Evolutionary conservation across 768 basidiomycete species (phyloP), one percentile per base, ranked within the genome.

Genomic region (Phallus indusiatus): DNA sequence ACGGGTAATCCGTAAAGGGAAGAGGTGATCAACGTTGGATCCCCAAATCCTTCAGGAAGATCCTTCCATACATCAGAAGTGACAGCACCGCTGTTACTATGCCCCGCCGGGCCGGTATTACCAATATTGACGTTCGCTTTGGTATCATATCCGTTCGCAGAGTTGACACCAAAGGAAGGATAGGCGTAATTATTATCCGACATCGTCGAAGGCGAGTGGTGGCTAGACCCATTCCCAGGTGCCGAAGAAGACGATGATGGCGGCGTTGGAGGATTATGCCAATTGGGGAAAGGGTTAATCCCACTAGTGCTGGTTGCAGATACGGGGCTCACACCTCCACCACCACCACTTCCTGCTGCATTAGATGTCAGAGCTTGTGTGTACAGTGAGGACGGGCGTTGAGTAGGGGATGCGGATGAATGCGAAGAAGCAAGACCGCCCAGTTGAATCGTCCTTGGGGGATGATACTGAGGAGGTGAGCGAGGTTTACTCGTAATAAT

Each of bases 1-100:
- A 56, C 55, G 16, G 55, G 55, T 33, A 56, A 49, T 7, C 55
- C 55, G 22, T 56, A 56, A 16, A 56, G 24, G 5, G 55, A 56
- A 11, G 55, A 56, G 12, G 55, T 56, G 18, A 56, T 56, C 28
- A 56, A 21, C 16, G 55, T 24, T 47, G 55, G 55, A 17, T 56
- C 42, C 16, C 18, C 24, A 33, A 56, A 56, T 14, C 49, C 46
- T 22, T 56, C 47, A 17, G 55, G 18, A 48, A 56, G 24, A 28
- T 33, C 55, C 14, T 56, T 56, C 55, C 55, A 56, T 56, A 49
- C 24, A 24, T 54, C 53, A 18, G 42, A 42, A 42, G 42, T 11
- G 12, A 12, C n/a, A 28, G 28, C 28, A 28, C 28, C 28, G 28
- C 28, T 28, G 7, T 7, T 28, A 28, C 28, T 7, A 28, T 28